phyloP scores from a whole-genome alignment of 345 rosid species.

The Citrus glauca region DNA sequence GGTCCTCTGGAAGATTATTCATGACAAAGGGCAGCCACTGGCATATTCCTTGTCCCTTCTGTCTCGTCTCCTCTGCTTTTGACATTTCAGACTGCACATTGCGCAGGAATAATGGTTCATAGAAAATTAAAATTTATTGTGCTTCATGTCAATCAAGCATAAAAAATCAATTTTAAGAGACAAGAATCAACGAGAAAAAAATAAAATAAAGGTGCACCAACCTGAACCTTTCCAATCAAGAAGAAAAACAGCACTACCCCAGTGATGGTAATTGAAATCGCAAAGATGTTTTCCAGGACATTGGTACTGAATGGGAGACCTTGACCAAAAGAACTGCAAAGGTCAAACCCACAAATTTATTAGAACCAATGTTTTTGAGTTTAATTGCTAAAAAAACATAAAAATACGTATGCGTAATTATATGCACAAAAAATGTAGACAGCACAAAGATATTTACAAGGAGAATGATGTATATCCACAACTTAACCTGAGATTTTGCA shows the following conservation, averaged over 20 bases:
- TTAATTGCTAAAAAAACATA: no score
- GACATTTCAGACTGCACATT: neutral
- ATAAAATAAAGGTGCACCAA: neutral
- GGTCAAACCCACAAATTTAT: no score
- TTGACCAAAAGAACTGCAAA: conserved; percentile 13
- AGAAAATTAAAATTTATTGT: neutral
- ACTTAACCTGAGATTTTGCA: neutral
- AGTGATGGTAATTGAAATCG: neutral
- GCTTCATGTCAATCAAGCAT: neutral
- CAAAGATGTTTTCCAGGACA: conserved; percentile 5
- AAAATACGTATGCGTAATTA: no score
- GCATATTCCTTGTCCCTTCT: neutral
- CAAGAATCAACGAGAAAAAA: no score
- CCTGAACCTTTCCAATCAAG: conserved; percentile 6
- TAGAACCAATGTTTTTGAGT: no score
- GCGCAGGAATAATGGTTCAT: neutral
- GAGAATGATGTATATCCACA: neutral
- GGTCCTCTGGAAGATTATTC: neutral
- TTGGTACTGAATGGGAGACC: neutral
- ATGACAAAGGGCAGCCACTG: neutral
- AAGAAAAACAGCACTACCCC: neutral
- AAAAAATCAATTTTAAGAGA: neutral
- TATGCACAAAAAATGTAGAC: no score
- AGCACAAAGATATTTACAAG: no score
- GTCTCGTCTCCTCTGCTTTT: neutral